Evolutionary conservation across 768 basidiomycete genomes (phyloP), one percentile per base, ranked within the genome.

Genomic region (Amanita molliuscula): DNA sequence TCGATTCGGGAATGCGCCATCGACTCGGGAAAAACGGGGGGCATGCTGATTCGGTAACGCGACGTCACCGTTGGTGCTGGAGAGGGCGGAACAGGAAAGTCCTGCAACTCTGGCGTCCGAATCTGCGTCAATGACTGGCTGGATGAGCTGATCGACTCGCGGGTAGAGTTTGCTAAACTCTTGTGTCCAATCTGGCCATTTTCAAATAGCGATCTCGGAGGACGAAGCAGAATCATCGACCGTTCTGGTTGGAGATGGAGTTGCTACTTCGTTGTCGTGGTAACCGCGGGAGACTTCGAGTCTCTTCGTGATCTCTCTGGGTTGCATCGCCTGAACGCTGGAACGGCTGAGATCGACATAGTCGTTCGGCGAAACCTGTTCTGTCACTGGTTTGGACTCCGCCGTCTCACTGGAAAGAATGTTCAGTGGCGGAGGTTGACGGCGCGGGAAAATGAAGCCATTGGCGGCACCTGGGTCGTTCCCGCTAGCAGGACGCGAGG

Each of bases 301-400:
- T 16, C 68, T 75, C 56, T 74, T 69, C 4, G 81, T 77, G 49
- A 87, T 86, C 57, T 82, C 84, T 16, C 71, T 76, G 57, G 88
- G 88, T 61, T 88, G 87, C 0, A 71, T 74, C 35, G 82, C 85
- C 59, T 88, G 86, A 72, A 86, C 76, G 56, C 84, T 85, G 15
- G 80, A 79, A 38, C 86, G 73, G 59, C 65, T 68, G 36, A 88
- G 68, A 56, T 88, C 81, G 33, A 79, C 70, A 50, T 88, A 86
- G 53, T 80, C 75, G 9, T 67, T 58, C 3, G 64, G 60, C 16
- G 65, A 58, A 44, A 16, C n/a, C 20, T 40, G 48, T 7, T 49
- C 48, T 31, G 15, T 11, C 10, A 16, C n/a, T 8, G 10, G 21
- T 9, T 50, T 18, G 4, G 23, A 21, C n/a, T 23, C 20, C 21